Percentiles rank a stretch among this genome's conserved stretches.
phyloP scores from a whole-genome alignment of 345 rosid genomes.

The Diplotaxis tenuifolia region DNA sequence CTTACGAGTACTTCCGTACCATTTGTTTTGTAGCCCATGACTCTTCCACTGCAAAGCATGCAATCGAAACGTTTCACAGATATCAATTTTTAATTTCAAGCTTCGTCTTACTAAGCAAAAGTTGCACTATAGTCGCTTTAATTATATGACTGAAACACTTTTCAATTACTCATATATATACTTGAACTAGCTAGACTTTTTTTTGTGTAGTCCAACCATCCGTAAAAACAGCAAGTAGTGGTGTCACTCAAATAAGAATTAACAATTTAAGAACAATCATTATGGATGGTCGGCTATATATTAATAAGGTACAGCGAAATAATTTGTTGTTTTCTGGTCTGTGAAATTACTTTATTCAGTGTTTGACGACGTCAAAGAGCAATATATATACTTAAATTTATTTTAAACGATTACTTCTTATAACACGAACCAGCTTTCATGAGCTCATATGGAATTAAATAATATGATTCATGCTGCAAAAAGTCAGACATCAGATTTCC shows the following conservation, averaged over 20 bases:
- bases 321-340: constrained; percentile 1
- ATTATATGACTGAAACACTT: neutral
- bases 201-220: neutral
- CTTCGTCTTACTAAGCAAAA: too few relatives aligned
- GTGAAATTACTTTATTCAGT: constrained; percentile 28
- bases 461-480: neutral
- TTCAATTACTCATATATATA: neutral
- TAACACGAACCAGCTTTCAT: constrained; percentile 1
- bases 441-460: neutral
- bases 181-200: constrained; percentile 1
- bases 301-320: constrained; percentile 13
- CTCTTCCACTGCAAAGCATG: too few relatives aligned
- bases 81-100: too few relatives aligned
- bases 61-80: too few relatives aligned
- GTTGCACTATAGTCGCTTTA: too few relatives aligned
- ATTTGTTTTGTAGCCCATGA: too few relatives aligned
- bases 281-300: constrained; percentile 35
- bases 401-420: neutral
- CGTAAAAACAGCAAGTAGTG: constrained; percentile 19
- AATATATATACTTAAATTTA: constrained; percentile 7
- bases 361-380: constrained; percentile 36
- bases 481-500: constrained; percentile 15
- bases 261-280: constrained; percentile 27
- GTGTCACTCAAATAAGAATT: constrained; percentile 24
- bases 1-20: too few relatives aligned